These are phyloP conservation scores for Haplosporangium gracile DNA, from an alignment of 192 early-diverging fungal genomes.

Conservation along the genomic window DNA sequence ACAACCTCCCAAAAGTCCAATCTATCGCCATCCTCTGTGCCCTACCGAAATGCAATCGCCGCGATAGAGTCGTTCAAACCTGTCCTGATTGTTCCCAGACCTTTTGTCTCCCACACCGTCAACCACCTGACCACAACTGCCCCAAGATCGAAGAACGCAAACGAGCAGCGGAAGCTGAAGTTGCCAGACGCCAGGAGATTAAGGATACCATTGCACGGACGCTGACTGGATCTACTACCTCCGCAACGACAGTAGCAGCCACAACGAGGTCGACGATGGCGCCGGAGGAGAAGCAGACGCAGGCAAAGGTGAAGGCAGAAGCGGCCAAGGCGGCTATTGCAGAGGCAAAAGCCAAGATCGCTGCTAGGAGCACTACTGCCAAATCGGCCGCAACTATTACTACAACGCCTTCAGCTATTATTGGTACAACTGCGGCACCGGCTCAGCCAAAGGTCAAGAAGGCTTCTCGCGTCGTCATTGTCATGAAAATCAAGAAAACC, in stretches of 20 bases:
- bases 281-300: slow-evolving; percentile 1
- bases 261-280: background rate
- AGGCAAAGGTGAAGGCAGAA: slow-evolving; percentile 20
- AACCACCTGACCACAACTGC: slow-evolving; percentile 31
- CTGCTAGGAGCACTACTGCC: slow-evolving; percentile 3
- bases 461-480: slow-evolving; percentile 32
- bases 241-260: background rate
- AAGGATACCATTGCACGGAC: slow-evolving; percentile 19
- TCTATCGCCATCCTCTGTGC: slow-evolving; percentile 39
- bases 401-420: background rate
- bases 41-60: background rate
- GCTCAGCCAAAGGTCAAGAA: slow-evolving; percentile 19
- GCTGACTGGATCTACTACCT: background rate
- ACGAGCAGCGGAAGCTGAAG: background rate
- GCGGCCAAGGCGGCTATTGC: slow-evolving; percentile 34
- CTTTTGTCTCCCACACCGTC: slow-evolving; percentile 46
- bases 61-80: slow-evolving; percentile 35
- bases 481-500: slow-evolving; percentile 40
- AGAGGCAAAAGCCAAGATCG: slow-evolving; percentile 38
- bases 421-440: background rate
- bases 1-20: slow-evolving; percentile 35
- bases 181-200: background rate
- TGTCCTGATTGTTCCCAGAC: slow-evolving; percentile 25
- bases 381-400: background rate
- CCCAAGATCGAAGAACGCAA: slow-evolving; percentile 6